Percentiles rank a stretch among this genome's conserved stretches.
Conservation (phyloP, 768 basidiomycete species). For the Boletales sp. region DNA sequence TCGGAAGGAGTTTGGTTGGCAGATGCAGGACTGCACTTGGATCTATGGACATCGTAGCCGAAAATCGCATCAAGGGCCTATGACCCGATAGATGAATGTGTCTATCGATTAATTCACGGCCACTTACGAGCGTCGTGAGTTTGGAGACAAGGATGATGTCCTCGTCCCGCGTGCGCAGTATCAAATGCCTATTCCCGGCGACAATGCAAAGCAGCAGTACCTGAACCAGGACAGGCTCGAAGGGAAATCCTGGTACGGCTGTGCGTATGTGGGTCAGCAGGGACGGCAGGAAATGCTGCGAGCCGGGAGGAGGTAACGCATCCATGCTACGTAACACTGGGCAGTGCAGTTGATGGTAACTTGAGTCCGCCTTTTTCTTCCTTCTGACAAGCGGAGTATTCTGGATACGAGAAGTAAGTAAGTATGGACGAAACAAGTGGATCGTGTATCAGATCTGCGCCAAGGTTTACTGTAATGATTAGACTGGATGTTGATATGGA, state of each 20-base stretch:
- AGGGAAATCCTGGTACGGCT: constrained; percentile 44
- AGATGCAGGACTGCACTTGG: constrained; percentile 41
- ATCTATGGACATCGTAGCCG: constrained; percentile 53
- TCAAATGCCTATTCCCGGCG: constrained; percentile 57
- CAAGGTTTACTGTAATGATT: not conserved
- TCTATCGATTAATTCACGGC: not conserved
- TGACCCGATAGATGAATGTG: constrained; percentile 7
- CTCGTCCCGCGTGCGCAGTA: constrained; percentile 62
- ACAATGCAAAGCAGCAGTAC: constrained; percentile 64
- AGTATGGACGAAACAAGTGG: not conserved
- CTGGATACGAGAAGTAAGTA: too few relatives aligned
- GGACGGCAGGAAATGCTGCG: constrained; percentile 46
- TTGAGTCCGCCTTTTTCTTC: not conserved
- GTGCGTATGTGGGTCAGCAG: constrained; percentile 45
- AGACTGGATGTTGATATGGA: not conserved
- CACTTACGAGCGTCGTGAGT: constrained; percentile 51
- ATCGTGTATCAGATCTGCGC: constrained; percentile 6
- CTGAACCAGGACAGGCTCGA: constrained; percentile 63
- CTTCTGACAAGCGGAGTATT: not conserved
- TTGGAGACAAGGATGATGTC: constrained; percentile 59
- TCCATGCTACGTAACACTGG: constrained; percentile 1
- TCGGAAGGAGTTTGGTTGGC: constrained; percentile 17
- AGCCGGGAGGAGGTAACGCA: constrained; percentile 37
- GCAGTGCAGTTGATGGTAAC: constrained; percentile 19
- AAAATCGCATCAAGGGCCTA: constrained; percentile 62